A percentile compares a stretch with the other conserved stretches of the same genome.
Evolutionary conservation across 2,329 filamentous ascomycete species (phyloP).

Genomic region (Sclerotinia glacialis): DNA sequence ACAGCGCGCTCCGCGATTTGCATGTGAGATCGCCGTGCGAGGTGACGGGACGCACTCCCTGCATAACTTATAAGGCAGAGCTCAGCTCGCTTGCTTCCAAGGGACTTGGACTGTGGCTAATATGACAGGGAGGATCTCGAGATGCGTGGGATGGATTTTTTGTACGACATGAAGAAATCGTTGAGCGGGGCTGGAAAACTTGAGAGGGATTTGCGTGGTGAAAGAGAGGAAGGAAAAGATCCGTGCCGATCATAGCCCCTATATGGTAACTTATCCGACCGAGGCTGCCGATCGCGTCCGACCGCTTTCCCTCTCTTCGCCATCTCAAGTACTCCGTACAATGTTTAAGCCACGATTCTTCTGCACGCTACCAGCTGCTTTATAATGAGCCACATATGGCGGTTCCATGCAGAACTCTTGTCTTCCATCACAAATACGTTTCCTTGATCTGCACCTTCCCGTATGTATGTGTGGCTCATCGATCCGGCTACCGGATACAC

Average conservation of each 20-base stretch:
- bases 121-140: background rate
- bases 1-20: too few relatives aligned
- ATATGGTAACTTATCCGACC: constrained; percentile 11
- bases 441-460: background rate
- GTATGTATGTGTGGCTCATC: background rate
- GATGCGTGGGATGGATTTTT: background rate
- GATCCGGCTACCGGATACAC: background rate
- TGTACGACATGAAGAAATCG: too few relatives aligned
- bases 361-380: background rate
- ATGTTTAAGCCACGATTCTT: constrained; percentile 6
- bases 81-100: too few relatives aligned
- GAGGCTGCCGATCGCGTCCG: background rate
- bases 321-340: background rate
- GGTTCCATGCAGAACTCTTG: background rate
- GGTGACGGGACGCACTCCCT: background rate
- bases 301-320: background rate
- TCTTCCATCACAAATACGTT: background rate
- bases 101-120: background rate
- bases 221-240: background rate
- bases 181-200: too few relatives aligned
- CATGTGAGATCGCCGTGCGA: constrained; percentile 2
- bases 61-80: background rate
- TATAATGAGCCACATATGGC: constrained; percentile 6
- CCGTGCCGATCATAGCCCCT: constrained; percentile 8
- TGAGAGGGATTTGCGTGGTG: background rate